Evolutionary conservation across 768 basidiomycete species (phyloP), one percentile per base, ranked within the genome.

Genomic region (Tricholoma saponaceum): DNA sequence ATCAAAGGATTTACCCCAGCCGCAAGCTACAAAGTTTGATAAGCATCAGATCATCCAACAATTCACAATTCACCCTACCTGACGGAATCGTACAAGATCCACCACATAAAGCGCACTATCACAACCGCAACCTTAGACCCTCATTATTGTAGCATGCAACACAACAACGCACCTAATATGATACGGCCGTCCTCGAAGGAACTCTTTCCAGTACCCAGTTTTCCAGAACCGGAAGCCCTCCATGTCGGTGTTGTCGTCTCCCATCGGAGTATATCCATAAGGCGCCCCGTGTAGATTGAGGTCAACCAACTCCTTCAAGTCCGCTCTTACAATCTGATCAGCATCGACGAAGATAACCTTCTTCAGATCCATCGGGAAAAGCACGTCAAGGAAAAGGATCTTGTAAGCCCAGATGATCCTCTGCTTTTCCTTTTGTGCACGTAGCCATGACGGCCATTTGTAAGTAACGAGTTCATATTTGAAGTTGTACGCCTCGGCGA

Each of bases 191-290:
- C 91, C 95, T 47, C 80, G 75, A 54, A 98, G 74, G 66, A 91
- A 92, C 22, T 98, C 89, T 62, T 82, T 86, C 97, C 96, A 95
- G 65, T 95, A 95, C 0, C 95, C 97, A 0, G 87, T 90, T 75
- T 98, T 98, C 97, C 97, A 99, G 77, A 99, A 99, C 26, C 97
- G 79, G 77, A 95, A 99, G 0, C 95, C 95, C 69, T 98, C 97
- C 89, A 98, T 97, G 30, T 95, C 97, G 22, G 75, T 72, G 61
- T 96, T 91, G 64, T 96, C 92, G 64, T 96, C 86, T 2, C 97
- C 97, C 97, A 99, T 99, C 0, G 97, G 97, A 0, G 95, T 92
- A 65, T 95, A 98, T 0, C 89, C 95, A 62, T 98, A 98, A 1
- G 96, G 95, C 0, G 93, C 92, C 0, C 95, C 95, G 25, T 94